phyloP scores from a whole-genome alignment of 1,139 yeast species.

The Yamadazyma spencermartinsiae region DNA sequence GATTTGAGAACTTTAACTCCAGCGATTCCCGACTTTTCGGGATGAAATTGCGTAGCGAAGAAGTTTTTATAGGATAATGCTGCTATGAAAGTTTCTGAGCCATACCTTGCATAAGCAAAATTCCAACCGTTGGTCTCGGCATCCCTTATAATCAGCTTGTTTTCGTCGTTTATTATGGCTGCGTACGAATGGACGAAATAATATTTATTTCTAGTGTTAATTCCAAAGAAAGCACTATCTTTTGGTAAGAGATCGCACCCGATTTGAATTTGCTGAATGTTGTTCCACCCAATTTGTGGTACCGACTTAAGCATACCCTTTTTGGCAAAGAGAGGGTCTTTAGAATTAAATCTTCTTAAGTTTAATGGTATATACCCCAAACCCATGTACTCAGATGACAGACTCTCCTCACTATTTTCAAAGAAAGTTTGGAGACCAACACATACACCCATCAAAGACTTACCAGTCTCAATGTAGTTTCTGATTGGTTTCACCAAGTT shows the following conservation, averaged over 20 bases:
- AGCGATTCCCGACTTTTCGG: constrained; percentile 92
- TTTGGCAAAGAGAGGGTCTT: constrained; percentile 32
- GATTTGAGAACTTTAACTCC: constrained; percentile 76
- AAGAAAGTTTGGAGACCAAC: constrained; percentile 91
- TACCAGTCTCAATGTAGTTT: constrained; percentile 68
- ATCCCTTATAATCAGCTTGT: constrained; percentile 28
- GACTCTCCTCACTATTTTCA: constrained; percentile 71
- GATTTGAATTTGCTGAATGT: constrained; percentile 21
- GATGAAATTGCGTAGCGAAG: constrained; percentile 96
- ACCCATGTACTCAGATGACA: constrained; percentile 52
- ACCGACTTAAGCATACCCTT: constrained; percentile 59
- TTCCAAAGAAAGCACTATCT: constrained; percentile 14
- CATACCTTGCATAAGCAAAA: constrained; percentile 71
- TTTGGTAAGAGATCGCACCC: constrained; percentile 9
- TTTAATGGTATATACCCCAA: constrained; percentile 49
- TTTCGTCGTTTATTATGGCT: constrained; percentile 51
- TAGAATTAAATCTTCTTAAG: constrained; percentile 58
- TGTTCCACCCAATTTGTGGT: constrained; percentile 96
- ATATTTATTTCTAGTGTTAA: constrained; percentile 63
- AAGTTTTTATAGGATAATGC: constrained; percentile 74
- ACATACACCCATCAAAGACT: constrained; percentile 92
- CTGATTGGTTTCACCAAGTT: constrained; percentile 66
- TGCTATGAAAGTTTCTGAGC: constrained; percentile 80
- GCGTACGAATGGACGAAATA: constrained; percentile 96
- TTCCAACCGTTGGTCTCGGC: constrained; percentile 66